Conservation (phyloP, 306 rosid species). For the Rosa lucieae region DNA sequence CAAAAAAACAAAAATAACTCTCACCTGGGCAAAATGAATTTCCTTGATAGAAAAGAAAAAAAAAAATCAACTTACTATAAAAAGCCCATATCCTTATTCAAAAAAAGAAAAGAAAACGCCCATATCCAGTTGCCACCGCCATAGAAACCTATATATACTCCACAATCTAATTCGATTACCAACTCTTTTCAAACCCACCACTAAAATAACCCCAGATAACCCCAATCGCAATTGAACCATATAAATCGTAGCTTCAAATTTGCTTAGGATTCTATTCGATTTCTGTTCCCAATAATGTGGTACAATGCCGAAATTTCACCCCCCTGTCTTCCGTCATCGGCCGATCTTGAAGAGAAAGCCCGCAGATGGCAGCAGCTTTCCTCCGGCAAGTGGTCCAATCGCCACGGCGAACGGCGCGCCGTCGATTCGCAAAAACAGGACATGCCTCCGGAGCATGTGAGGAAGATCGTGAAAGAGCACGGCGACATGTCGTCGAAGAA, state of each 20-base stretch:
- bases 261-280: too few relatives aligned
- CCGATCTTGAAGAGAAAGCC: conserved; percentile 83
- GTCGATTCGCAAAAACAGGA: conserved; percentile 94
- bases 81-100: too few relatives aligned
- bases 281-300: too few relatives aligned
- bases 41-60: neutral
- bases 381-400: conserved; percentile 42
- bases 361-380: conserved; percentile 84
- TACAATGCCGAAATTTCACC: conserved; percentile 70
- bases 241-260: too few relatives aligned
- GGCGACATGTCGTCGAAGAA: conserved; percentile 97
- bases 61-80: too few relatives aligned
- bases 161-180: neutral
- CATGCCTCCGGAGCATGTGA: conserved; percentile 93
- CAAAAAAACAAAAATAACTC: too few relatives aligned
- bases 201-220: neutral
- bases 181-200: neutral
- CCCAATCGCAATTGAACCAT: neutral
- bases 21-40: too few relatives aligned
- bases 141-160: neutral
- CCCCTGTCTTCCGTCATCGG: conserved; percentile 41
- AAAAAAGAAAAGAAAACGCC: too few relatives aligned
- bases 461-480: conserved; percentile 94
- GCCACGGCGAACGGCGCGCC: conserved; percentile 79
- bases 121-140: neutral